Conservation (phyloP, 192 early-diverging fungal genomes). For the Backusella tarrabulga region DNA sequence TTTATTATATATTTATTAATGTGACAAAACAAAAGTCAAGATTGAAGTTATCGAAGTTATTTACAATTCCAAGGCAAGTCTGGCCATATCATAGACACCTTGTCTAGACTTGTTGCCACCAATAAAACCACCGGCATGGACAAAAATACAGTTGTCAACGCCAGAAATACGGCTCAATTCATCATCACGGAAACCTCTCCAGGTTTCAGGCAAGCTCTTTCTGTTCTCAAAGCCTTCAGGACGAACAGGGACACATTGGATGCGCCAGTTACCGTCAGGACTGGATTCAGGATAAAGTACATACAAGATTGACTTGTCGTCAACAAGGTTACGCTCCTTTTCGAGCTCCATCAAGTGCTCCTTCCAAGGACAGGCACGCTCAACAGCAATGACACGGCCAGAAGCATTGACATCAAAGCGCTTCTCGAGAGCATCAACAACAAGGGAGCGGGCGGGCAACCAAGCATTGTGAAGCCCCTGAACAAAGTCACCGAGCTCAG, state of each 20-base stretch:
- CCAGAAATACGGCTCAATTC: constrained; percentile 75
- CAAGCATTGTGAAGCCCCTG: constrained; percentile 73
- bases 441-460: constrained; percentile 87
- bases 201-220: constrained; percentile 75
- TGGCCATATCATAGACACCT: constrained; percentile 70
- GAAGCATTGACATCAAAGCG: constrained; percentile 60
- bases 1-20: background rate
- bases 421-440: constrained; percentile 65
- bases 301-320: constrained; percentile 60
- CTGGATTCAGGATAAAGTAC: constrained; percentile 76
- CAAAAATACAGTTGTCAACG: constrained; percentile 81
- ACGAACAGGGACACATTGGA: constrained; percentile 67
- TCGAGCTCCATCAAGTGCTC: constrained; percentile 80
- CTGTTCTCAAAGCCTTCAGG: constrained; percentile 66
- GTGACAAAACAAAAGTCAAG: background rate
- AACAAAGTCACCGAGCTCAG: constrained; percentile 70
- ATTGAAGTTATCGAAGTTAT: background rate
- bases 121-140: constrained; percentile 68
- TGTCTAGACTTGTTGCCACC: constrained; percentile 67
- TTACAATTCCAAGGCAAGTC: constrained; percentile 50
- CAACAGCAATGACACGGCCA: constrained; percentile 82
- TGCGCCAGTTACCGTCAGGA: constrained; percentile 62
- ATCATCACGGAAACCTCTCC: constrained; percentile 82
- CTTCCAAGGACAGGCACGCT: constrained; percentile 92
- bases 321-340: constrained; percentile 49